A percentile compares a stretch with the other conserved stretches of the same genome.
Evolutionary conservation across 1,284 basidiomycete species (phyloP).

Genomic region (Filobasidium uniguttulatum): DNA sequence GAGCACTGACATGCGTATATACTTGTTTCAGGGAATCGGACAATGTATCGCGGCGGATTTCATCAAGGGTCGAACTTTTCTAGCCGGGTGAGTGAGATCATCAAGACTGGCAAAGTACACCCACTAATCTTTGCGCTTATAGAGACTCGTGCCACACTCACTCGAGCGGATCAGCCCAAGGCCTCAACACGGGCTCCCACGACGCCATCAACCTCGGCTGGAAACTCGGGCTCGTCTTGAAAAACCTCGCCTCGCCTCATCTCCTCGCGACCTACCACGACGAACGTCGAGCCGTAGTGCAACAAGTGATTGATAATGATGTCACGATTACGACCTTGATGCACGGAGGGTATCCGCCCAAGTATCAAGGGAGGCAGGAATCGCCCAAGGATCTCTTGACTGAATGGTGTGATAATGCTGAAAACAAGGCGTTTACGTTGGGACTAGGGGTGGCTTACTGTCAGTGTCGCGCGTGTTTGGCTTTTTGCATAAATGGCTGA

Average conservation of each 20-base stretch:
- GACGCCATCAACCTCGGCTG: slow-evolving; percentile 36
- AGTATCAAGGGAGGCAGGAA: slow-evolving; percentile 11
- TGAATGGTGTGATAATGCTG: slow-evolving; percentile 1
- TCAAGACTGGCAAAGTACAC: background rate
- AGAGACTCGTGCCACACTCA: slow-evolving; percentile 28
- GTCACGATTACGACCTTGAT: slow-evolving; percentile 26
- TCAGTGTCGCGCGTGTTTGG: background rate
- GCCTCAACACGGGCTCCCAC: slow-evolving; percentile 25
- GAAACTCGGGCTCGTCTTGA: slow-evolving; percentile 41
- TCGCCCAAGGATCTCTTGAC: background rate
- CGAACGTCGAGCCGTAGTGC: slow-evolving; percentile 33
- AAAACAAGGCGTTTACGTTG: slow-evolving; percentile 1
- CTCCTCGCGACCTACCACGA: slow-evolving; percentile 37
- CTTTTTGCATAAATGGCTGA: background rate
- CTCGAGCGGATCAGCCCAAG: slow-evolving; percentile 26
- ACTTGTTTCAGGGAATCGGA: slow-evolving; percentile 18
- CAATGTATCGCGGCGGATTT: slow-evolving; percentile 22
- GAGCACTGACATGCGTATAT: background rate
- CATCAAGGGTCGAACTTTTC: slow-evolving; percentile 21
- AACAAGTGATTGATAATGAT: slow-evolving; percentile 28
- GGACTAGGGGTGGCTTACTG: background rate
- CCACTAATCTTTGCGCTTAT: background rate
- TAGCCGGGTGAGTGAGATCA: slow-evolving; percentile 17
- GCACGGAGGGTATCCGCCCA: slow-evolving; percentile 16
- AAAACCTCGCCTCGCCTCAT: slow-evolving; percentile 27